Percentiles rank a stretch among this genome's conserved stretches.
phyloP scores from a whole-genome alignment of 768 basidiomycete species.

The Lactarius trivialis region DNA sequence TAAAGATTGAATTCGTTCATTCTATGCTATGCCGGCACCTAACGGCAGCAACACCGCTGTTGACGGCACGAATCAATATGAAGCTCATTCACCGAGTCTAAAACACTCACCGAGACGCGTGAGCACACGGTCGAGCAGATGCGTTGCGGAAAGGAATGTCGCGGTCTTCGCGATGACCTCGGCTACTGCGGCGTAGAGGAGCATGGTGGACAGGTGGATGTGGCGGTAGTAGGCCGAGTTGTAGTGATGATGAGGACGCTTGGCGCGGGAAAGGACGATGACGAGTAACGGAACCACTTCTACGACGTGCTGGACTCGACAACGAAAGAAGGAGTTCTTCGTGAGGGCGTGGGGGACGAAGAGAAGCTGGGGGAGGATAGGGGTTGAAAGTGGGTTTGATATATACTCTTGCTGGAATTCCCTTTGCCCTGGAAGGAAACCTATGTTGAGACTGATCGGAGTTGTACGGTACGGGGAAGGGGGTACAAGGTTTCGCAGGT shows the following conservation, averaged over 20 bases:
- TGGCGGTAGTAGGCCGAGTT: not conserved
- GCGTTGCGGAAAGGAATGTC: conserved; percentile 7
- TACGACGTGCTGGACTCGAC: not conserved
- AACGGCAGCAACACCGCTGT: conserved; percentile 10
- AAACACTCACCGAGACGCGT: conserved; percentile 2
- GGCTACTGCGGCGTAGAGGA: not conserved
- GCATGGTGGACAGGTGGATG: not conserved
- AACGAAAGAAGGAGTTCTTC: not conserved
- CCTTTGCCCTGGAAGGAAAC: not conserved
- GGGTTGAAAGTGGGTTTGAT: not conserved
- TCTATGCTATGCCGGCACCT: conserved; percentile 16
- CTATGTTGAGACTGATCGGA: not conserved
- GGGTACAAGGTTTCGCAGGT: not conserved
- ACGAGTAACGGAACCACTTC: not conserved
- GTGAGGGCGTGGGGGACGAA: not conserved
- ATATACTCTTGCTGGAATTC: not conserved
- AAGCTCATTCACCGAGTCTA: not conserved
- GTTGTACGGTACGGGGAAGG: not conserved
- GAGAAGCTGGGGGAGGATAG: not conserved
- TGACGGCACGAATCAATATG: not conserved
- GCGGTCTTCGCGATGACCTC: not conserved
- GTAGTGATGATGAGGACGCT: not conserved
- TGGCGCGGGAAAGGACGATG: not conserved
- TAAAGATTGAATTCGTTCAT: no score
- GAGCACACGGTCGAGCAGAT: conserved; percentile 10